Evolutionary conservation across 2,329 filamentous ascomycete genomes (phyloP), one percentile per base, ranked within the genome.

Genomic region (Colletotrichum godetiae): DNA sequence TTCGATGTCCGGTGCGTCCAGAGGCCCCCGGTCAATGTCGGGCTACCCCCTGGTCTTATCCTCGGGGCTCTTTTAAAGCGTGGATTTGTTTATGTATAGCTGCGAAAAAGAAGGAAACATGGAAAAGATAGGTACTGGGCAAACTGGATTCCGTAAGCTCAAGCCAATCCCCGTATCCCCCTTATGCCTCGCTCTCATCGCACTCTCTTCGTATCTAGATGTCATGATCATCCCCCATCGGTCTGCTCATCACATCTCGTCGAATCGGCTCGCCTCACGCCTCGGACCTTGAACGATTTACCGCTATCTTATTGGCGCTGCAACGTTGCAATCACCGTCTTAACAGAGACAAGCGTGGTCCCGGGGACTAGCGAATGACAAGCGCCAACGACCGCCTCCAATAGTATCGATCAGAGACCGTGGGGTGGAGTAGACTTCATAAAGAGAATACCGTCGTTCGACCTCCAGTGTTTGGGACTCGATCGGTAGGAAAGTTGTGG

Each of bases 251-350:
- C 19, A 31, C 29, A 10, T 60, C 42, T 66, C 52, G 29, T 57
- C 37, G 29, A 73, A 64, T 67, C 68, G 67, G 55, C 59, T 65
- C 15, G 66, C 58, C 65, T 63, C 49, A 27, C 35, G 33, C 53
- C 27, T 60, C 29, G 58, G 49, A 15, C 5, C 33, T 35, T 31
- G 49, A 27, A 31, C 27, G 56, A 62, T 67, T 67, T 67, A 57
- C 68, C 67, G 68, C 68, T 42, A 19, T 67, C 49, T 72, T 37
- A 72, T 72, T 74, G 68, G 61, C 56, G 57, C 24, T 67, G 67
- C 68, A 74, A 74, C 71, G 71, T 74, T 74, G 71, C 71, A 72
- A 67, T 74, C 68, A 53, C 31, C 27, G 67, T 62, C 67, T 67
- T n/a, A 24, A 67, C 61, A 35, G 24, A 46, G 52, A 53, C 58